A percentile compares a stretch with the other conserved stretches of the same genome.
Conservation (phyloP, 2,329 filamentous ascomycete genomes). For the Epicoccum nigrum region DNA sequence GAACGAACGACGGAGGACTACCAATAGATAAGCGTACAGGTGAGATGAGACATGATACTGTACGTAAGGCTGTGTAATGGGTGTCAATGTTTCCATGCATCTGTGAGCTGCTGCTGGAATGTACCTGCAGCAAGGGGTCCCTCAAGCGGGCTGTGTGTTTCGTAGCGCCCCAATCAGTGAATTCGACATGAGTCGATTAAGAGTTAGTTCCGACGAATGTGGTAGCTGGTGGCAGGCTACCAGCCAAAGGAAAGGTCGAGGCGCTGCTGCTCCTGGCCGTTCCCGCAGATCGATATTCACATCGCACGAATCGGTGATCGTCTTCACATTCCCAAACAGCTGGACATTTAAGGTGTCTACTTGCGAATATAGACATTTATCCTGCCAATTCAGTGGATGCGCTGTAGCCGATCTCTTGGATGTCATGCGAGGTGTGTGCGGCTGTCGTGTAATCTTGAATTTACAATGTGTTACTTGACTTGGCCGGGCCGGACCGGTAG, state of each 20-base stretch:
- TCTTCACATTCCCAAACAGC: conserved; percentile 8
- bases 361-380: background rate
- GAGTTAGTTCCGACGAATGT: conserved; percentile 8
- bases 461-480: conserved; percentile 13
- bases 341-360: background rate
- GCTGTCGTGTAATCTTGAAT: conserved; percentile 7
- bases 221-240: conserved; percentile 13
- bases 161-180: conserved; percentile 8
- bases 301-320: background rate
- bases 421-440: conserved; percentile 6
- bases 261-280: background rate
- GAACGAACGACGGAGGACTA: background rate
- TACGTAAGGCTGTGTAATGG: conserved; percentile 14
- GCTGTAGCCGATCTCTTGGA: background rate
- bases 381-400: conserved; percentile 1
- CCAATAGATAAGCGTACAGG: conserved; percentile 16
- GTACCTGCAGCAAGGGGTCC: conserved; percentile 18
- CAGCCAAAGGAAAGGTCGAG: conserved; percentile 12
- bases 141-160: conserved; percentile 7
- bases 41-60: conserved; percentile 11
- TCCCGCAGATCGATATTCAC: conserved; percentile 5
- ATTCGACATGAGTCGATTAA: conserved; percentile 4
- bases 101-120: conserved; percentile 6
- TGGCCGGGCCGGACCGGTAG: conserved; percentile 13
- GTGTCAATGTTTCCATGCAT: conserved; percentile 12